Conservation (phyloP, 352 stramenopile species). For the Phytophthora europaea region DNA sequence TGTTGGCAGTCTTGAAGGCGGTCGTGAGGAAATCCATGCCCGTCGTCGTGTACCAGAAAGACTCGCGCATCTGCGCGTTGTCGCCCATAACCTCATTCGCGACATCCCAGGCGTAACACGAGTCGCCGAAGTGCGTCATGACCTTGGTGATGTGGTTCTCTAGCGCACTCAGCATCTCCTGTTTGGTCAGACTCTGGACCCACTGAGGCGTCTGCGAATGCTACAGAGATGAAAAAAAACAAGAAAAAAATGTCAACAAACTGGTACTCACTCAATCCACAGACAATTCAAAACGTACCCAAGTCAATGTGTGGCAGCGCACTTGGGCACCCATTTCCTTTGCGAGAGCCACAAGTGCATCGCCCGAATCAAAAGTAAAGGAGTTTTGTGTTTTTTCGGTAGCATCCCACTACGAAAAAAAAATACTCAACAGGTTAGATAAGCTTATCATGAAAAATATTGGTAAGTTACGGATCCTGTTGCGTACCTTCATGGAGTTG, state of each 20-base stretch:
- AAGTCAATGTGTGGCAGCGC: slow-evolving; percentile 42
- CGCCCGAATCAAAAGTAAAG: slow-evolving; percentile 28
- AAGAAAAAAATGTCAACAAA: not conserved
- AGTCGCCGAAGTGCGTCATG: slow-evolving; percentile 42
- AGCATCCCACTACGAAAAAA: slow-evolving; percentile 28
- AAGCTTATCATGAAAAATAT: not conserved
- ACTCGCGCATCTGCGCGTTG: slow-evolving; percentile 32
- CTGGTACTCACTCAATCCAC: not conserved
- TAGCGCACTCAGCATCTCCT: slow-evolving; percentile 35
- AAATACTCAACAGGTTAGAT: not conserved
- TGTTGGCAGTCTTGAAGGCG: slow-evolving; percentile 40
- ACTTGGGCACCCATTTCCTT: slow-evolving; percentile 36
- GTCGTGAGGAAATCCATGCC: slow-evolving; percentile 43
- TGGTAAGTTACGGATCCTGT: not conserved
- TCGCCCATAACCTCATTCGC: slow-evolving; percentile 48
- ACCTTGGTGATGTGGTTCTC: slow-evolving; percentile 46
- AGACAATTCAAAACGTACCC: slow-evolving; percentile 27
- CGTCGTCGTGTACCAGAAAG: slow-evolving; percentile 48
- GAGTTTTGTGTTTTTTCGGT: slow-evolving; percentile 29
- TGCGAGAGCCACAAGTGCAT: slow-evolving; percentile 30
- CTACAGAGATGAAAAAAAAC: slow-evolving; percentile 8
- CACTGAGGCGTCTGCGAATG: slow-evolving; percentile 40
- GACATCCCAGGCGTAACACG: slow-evolving; percentile 46
- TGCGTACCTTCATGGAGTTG: slow-evolving; percentile 44
- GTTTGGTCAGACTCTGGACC: slow-evolving; percentile 37